Evolutionary conservation across 495 filamentous ascomycete species (phyloP).

Genomic region (Xylaria flabelliformis): DNA sequence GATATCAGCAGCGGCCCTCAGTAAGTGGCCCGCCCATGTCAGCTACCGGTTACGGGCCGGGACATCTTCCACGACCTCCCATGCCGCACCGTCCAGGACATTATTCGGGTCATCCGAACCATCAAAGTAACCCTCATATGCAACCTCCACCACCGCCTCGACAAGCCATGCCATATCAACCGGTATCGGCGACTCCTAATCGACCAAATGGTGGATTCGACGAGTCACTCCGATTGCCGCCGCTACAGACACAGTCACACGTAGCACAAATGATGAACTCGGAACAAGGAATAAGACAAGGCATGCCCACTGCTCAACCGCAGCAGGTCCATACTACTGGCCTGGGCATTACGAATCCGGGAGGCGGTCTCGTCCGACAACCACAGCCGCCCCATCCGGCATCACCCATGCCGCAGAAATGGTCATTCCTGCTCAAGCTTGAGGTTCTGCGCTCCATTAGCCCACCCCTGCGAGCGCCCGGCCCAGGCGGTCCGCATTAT

Average conservation of each 20-base stretch:
- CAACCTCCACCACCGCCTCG: conserved; percentile 38
- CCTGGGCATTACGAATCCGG: conserved; percentile 31
- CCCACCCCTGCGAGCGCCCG: conserved; percentile 53
- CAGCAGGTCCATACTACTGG: conserved; percentile 18
- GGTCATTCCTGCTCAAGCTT: conserved; percentile 38
- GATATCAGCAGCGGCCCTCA: conserved; percentile 33
- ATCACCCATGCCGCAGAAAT: conserved; percentile 26
- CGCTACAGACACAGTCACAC: conserved; percentile 58
- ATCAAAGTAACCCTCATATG: conserved; percentile 39
- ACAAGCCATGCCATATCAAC: conserved; percentile 30
- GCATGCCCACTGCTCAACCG: conserved; percentile 6
- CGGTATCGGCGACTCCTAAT: conserved; percentile 27
- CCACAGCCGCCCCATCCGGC: conserved; percentile 5
- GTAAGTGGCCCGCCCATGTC: conserved; percentile 33
- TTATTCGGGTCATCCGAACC: conserved; percentile 9
- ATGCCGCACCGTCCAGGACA: conserved; percentile 31
- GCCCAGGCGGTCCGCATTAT: conserved; percentile 49
- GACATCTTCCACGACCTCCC: conserved; percentile 32
- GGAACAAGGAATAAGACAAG: conserved; percentile 28
- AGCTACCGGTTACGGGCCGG: conserved; percentile 33
- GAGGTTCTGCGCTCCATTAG: conserved; percentile 47
- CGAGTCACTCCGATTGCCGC: conserved; percentile 61
- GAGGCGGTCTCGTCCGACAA: conserved; percentile 30
- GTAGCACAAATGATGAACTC: conserved; percentile 31
- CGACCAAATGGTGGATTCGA: conserved; percentile 41